Evolutionary conservation across 208 protist species (phyloP).

Genomic region (Trypanosoma melophagium): DNA sequence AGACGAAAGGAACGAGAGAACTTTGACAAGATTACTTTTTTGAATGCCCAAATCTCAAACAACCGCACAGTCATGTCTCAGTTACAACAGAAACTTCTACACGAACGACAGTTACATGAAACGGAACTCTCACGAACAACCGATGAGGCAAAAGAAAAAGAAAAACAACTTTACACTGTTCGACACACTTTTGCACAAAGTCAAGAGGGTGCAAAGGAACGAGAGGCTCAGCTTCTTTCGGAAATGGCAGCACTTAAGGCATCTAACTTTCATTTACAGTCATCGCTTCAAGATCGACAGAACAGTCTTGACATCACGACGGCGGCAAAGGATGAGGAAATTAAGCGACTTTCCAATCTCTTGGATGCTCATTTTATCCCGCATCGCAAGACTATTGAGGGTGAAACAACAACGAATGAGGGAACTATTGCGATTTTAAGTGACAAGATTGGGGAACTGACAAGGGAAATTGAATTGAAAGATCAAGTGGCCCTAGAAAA

Average conservation of each 20-base stretch:
- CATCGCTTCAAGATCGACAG: slow-evolving; percentile 29
- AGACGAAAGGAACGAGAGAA: slow-evolving; percentile 69
- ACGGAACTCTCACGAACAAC: slow-evolving; percentile 36
- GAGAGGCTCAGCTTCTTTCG: slow-evolving; percentile 44
- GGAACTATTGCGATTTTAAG: slow-evolving; percentile 42
- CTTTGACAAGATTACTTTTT: slow-evolving; percentile 85
- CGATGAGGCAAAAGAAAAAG: slow-evolving; percentile 30
- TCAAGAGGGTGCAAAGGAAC: slow-evolving; percentile 27
- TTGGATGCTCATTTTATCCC: slow-evolving; percentile 84
- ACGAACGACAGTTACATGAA: slow-evolving; percentile 44
- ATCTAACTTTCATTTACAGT: slow-evolving; percentile 35
- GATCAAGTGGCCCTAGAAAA: slow-evolving; percentile 61
- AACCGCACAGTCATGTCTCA: slow-evolving; percentile 67
- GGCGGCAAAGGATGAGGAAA: slow-evolving; percentile 53
- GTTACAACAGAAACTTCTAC: slow-evolving; percentile 59
- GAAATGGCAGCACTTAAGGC: slow-evolving; percentile 54
- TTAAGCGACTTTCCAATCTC: slow-evolving; percentile 50
- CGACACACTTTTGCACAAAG: slow-evolving; percentile 22
- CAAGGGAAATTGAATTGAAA: slow-evolving; percentile 41
- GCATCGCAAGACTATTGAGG: slow-evolving; percentile 57
- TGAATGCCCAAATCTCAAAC: slow-evolving; percentile 87
- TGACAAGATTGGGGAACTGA: slow-evolving; percentile 43
- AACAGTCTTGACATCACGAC: slow-evolving; percentile 30
- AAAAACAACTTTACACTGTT: slow-evolving; percentile 38
- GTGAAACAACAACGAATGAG: slow-evolving; percentile 25